These are phyloP conservation scores for Gymnopus androsaceus DNA, from an alignment of 1,284 basidiomycete species.

Conservation along the genomic window DNA sequence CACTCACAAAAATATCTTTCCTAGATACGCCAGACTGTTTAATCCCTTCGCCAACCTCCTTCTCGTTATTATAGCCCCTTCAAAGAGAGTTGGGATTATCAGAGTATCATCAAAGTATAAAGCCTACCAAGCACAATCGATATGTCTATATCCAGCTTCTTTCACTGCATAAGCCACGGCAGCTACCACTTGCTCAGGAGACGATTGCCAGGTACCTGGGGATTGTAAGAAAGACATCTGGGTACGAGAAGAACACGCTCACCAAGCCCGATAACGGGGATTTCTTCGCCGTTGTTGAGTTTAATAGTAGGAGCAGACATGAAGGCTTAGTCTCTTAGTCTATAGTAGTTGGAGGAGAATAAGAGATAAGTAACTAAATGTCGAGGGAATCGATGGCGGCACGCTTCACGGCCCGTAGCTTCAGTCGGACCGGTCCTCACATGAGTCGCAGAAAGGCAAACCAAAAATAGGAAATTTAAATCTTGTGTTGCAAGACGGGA, in stretches of 20 bases:
- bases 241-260: neutral
- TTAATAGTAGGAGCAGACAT: slow-evolving; percentile 51
- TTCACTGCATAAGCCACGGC: slow-evolving; percentile 78
- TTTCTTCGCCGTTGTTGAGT: slow-evolving; percentile 68
- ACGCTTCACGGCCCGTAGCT: no score
- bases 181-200: slow-evolving; percentile 65
- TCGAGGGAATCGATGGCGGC: no score
- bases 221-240: neutral
- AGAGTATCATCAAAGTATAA: slow-evolving; percentile 31
- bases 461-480: no score
- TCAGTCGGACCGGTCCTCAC: no score
- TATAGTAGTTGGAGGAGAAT: no score
- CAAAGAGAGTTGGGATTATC: slow-evolving; percentile 24
- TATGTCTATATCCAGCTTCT: slow-evolving; percentile 69
- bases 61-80: slow-evolving; percentile 75
- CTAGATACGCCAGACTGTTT: slow-evolving; percentile 76
- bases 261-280: slow-evolving; percentile 78
- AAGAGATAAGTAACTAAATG: no score
- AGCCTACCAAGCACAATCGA: slow-evolving; percentile 75
- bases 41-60: slow-evolving; percentile 85
- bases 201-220: slow-evolving; percentile 79
- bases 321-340: no score
- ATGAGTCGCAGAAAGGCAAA: no score
- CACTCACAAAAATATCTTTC: slow-evolving; percentile 77
- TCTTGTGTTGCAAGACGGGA: no score